Conservation (phyloP, 192 early-diverging fungal genomes). For the Ambispora gerdemannii region DNA sequence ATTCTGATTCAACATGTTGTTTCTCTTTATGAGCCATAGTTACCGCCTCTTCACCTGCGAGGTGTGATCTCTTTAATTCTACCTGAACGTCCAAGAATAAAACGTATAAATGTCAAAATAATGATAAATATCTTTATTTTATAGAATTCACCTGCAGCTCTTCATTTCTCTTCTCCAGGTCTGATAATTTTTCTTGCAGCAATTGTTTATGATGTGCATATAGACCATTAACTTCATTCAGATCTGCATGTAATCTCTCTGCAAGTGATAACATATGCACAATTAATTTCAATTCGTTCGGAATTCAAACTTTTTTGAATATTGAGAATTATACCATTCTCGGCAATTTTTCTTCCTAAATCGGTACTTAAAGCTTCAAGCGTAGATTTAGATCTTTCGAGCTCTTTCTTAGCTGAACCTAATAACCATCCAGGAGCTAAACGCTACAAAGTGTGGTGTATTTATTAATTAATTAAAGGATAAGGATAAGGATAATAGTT, state of each 20-base stretch:
- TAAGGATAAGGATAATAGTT: not conserved
- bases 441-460: conserved; percentile 16
- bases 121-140: not conserved
- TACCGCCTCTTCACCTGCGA: conserved; percentile 45
- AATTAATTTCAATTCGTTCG: no score
- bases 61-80: conserved; percentile 40
- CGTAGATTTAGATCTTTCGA: conserved; percentile 49
- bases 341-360: conserved; percentile 52
- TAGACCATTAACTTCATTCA: conserved; percentile 50
- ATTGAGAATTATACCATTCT: conserved; percentile 47
- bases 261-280: no score
- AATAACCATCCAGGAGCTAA: conserved; percentile 39
- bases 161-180: conserved; percentile 47
- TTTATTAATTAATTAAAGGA: not conserved
- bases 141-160: conserved; percentile 43
- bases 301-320: conserved; percentile 26
- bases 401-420: conserved; percentile 53
- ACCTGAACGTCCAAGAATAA: conserved; percentile 27
- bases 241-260: conserved; percentile 50
- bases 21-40: conserved; percentile 40
- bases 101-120: not conserved
- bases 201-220: conserved; percentile 49
- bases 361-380: conserved; percentile 50
- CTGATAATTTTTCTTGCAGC: conserved; percentile 46
- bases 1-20: conserved; percentile 35